Conservation (phyloP, 2,329 filamentous ascomycete genomes). For the Allantophomopsis cytisporea region DNA sequence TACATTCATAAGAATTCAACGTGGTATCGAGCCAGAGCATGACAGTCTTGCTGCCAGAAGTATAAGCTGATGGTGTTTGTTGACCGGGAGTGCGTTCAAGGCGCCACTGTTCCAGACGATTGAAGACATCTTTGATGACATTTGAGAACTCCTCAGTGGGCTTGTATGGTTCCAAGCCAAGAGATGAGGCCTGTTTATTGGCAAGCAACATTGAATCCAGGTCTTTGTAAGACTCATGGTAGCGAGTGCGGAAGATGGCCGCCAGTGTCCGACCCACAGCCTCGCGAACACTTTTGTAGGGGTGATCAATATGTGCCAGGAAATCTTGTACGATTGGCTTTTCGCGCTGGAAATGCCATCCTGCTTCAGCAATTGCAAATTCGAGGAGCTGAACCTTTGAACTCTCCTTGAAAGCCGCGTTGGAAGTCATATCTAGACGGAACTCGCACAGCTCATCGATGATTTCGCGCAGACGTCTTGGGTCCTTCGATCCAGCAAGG, state of each 20-base stretch:
- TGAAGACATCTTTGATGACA: conserved; percentile 65
- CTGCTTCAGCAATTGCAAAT: conserved; percentile 72
- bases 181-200: conserved; percentile 68
- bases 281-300: conserved; percentile 94
- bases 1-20: conserved; percentile 85
- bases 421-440: conserved; percentile 84
- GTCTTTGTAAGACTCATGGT: conserved; percentile 85
- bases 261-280: conserved; percentile 84
- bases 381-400: conserved; percentile 89
- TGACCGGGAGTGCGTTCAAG: conserved; percentile 73
- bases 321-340: conserved; percentile 84
- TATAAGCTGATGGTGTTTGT: conserved; percentile 89
- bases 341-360: conserved; percentile 92
- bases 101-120: conserved; percentile 75
- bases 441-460: conserved; percentile 74
- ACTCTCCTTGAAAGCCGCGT: conserved; percentile 97
- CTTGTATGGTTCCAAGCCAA: conserved; percentile 74
- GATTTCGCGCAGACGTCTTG: conserved; percentile 74
- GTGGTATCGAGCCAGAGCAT: conserved; percentile 90
- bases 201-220: conserved; percentile 61
- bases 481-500: conserved; percentile 78
- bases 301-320: conserved; percentile 82
- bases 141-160: conserved; percentile 60
- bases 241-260: conserved; percentile 78
- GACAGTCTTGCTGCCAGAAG: conserved; percentile 90